Percentiles rank a stretch among this genome's conserved stretches.
phyloP scores from a whole-genome alignment of 1,139 yeast species.

The Kurtzmaniella quercitrusa region DNA sequence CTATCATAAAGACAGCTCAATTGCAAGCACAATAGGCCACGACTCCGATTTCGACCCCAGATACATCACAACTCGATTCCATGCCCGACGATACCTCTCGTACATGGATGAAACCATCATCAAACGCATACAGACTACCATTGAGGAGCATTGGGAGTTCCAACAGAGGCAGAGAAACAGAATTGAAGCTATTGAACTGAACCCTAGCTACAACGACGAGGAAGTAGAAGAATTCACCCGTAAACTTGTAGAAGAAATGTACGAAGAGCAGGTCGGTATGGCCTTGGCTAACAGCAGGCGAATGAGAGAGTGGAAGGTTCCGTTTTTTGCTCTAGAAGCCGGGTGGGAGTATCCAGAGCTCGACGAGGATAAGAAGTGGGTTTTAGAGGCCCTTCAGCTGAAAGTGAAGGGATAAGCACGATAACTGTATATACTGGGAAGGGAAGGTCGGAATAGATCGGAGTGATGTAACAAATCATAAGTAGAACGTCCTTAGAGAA shows the following conservation, averaged over 20 bases:
- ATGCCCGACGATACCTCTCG: constrained; percentile 17
- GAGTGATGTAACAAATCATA: no score
- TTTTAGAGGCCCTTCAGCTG: constrained; percentile 11
- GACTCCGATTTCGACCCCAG: constrained; percentile 12
- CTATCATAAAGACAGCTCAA: background rate
- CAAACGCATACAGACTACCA: constrained; percentile 6
- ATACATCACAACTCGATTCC: constrained; percentile 18
- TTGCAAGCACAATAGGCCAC: background rate
- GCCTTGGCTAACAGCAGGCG: constrained; percentile 14
- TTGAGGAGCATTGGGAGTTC: constrained; percentile 14
- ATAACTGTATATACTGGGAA: no score
- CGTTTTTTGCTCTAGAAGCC: constrained; percentile 20
- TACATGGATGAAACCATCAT: constrained; percentile 6
- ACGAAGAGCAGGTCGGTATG: constrained; percentile 23
- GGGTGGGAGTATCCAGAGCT: constrained; percentile 22
- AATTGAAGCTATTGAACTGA: constrained; percentile 11
- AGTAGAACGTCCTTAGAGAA: no score
- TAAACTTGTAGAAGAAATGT: constrained; percentile 16
- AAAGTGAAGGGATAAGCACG: background rate
- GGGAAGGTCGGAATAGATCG: background rate
- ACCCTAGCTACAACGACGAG: constrained; percentile 7
- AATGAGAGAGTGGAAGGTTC: constrained; percentile 18
- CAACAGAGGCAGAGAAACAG: constrained; percentile 15
- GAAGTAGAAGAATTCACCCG: constrained; percentile 11
- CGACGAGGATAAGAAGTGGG: constrained; percentile 19